Evolutionary conservation across 257 asterid genomes (phyloP).

Genomic region (Ligustrum vulgare): DNA sequence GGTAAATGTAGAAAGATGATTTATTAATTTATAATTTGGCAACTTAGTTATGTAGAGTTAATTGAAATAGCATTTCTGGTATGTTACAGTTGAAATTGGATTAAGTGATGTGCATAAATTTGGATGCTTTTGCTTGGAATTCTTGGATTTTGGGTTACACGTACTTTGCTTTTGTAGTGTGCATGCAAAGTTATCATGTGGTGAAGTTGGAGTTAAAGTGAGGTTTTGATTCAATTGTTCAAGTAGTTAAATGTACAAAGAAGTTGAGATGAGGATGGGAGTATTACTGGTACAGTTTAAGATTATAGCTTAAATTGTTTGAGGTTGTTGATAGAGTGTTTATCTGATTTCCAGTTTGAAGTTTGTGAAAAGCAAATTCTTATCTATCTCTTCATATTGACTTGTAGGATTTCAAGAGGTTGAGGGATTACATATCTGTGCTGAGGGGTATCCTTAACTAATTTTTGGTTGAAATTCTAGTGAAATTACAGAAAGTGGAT

Average conservation of each 20-base stretch:
- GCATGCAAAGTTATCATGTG: neutral
- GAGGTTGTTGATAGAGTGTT: constrained; percentile 7
- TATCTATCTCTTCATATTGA: constrained; percentile 9
- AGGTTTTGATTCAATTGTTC: neutral
- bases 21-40: constrained; percentile 9
- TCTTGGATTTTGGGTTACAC: neutral
- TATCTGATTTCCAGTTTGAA: constrained; percentile 8
- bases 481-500: neutral
- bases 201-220: neutral
- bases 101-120: neutral
- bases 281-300: constrained; percentile 1
- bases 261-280: neutral
- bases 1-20: neutral
- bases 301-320: constrained; percentile 2
- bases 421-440: neutral
- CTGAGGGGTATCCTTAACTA: neutral
- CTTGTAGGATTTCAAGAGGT: neutral
- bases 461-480: neutral
- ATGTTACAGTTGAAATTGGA: neutral
- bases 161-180: neutral
- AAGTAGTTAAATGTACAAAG: constrained; percentile 8
- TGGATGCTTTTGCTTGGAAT: neutral
- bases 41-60: constrained; percentile 14
- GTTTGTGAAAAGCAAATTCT: constrained; percentile 15
- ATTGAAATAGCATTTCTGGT: neutral